A percentile compares a stretch with the other conserved stretches of the same genome.
phyloP scores from a whole-genome alignment of 2,329 filamentous ascomycete genomes.

The Pseudogymnoascus sp. region DNA sequence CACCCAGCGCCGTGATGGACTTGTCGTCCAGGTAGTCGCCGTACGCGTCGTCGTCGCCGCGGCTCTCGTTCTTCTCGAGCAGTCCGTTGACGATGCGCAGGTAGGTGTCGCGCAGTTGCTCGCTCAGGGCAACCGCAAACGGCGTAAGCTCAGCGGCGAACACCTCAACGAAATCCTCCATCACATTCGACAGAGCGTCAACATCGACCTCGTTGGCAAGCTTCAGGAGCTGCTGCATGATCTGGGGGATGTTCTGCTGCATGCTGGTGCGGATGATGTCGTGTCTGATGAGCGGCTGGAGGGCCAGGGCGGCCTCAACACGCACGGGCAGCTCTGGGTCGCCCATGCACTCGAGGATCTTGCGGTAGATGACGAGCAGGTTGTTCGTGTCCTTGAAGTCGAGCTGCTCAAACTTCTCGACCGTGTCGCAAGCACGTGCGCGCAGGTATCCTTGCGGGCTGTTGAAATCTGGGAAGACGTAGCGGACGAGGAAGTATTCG shows the following conservation, averaged over 20 bases:
- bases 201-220: constrained; percentile 97
- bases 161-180: constrained; percentile 99
- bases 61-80: constrained; percentile 75
- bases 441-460: constrained; percentile 87
- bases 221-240: constrained; percentile 98
- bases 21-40: constrained; percentile 96
- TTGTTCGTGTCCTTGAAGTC: constrained; percentile 97
- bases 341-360: constrained; percentile 94
- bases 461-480: constrained; percentile 96
- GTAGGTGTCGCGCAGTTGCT: constrained; percentile 94
- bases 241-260: constrained; percentile 96
- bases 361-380: constrained; percentile 89
- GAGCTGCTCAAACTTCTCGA: constrained; percentile 96
- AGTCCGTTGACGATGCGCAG: constrained; percentile 87
- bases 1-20: constrained; percentile 92
- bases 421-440: constrained; percentile 88
- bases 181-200: constrained; percentile 92
- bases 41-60: constrained; percentile 65
- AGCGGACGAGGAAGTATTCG: constrained; percentile 96
- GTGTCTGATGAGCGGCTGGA: constrained; percentile 92
- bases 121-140: constrained; percentile 90
- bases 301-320: constrained; percentile 84
- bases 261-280: constrained; percentile 90
- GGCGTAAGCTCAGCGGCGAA: constrained; percentile 96
- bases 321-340: constrained; percentile 88